Evolutionary conservation across 2,329 filamentous ascomycete genomes (phyloP).

Genomic region (Aspergillus quadrilineatus): DNA sequence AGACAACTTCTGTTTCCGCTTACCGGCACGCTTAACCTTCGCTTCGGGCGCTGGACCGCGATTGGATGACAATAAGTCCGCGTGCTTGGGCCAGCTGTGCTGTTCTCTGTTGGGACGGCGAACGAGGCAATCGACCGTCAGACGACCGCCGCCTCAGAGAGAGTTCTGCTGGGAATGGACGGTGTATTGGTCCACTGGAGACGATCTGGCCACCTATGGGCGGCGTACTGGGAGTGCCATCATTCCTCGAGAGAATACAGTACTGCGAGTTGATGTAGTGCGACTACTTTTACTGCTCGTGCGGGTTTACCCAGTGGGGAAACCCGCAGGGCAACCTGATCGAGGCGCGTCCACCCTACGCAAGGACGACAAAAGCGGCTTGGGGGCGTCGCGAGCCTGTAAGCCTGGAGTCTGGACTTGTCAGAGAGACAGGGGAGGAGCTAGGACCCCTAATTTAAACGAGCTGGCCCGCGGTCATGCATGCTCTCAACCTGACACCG

Average conservation of each 20-base stretch:
- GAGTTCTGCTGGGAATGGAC: background rate
- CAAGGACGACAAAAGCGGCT: background rate
- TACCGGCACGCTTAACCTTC: slow-evolving; percentile 7
- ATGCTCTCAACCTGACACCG: slow-evolving; percentile 8
- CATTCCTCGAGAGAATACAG: background rate
- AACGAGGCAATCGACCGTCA: slow-evolving; percentile 11
- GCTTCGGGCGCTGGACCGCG: background rate
- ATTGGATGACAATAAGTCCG: slow-evolving; percentile 19
- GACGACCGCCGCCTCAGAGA: slow-evolving; percentile 6
- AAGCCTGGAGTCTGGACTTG: background rate
- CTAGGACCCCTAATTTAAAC: slow-evolving; percentile 11
- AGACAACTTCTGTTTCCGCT: slow-evolving; percentile 7
- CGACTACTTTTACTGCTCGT: background rate
- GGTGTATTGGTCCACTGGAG: background rate
- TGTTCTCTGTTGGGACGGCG: background rate
- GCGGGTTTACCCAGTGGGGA: slow-evolving; percentile 16
- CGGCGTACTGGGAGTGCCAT: background rate
- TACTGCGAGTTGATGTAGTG: background rate
- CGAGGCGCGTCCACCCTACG: background rate
- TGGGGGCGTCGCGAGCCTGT: background rate
- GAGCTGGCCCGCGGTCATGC: background rate
- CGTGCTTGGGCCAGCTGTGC: slow-evolving; percentile 22
- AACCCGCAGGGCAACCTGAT: slow-evolving; percentile 13
- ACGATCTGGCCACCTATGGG: background rate
- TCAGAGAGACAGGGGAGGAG: background rate